Conservation (phyloP, 257 asterid species). For the Solanum commersonii region DNA sequence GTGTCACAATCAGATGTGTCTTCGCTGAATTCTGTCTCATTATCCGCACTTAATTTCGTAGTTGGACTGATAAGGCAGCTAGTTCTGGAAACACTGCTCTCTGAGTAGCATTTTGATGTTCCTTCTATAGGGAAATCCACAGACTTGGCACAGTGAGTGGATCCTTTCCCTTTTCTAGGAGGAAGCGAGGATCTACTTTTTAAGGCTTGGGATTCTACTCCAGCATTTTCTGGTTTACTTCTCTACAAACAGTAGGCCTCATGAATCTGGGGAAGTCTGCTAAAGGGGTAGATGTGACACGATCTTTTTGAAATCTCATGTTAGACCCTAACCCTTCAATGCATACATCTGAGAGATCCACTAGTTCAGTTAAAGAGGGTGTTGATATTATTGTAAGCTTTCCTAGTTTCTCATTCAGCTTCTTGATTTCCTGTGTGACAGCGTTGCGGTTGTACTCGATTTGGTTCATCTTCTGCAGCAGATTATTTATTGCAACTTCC, state of each 20-base stretch:
- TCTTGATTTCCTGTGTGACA: neutral
- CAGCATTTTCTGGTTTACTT: constrained; percentile 1
- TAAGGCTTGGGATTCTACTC: neutral
- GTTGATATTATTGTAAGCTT: neutral
- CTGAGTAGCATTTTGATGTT: constrained; percentile 1
- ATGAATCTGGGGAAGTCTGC: constrained; percentile 8
- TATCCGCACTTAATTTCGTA: neutral
- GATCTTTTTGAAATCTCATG: neutral
- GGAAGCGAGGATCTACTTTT: neutral
- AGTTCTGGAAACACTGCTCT: constrained; percentile 6
- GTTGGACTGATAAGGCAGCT: constrained; percentile 1
- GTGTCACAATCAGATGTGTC: neutral
- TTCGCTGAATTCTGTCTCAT: constrained; percentile 5
- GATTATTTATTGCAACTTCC: constrained; percentile 2
- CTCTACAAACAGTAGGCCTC: constrained; percentile 11
- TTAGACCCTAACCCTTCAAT: neutral
- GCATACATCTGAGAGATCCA: neutral
- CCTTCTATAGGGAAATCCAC: neutral
- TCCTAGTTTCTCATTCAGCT: constrained; percentile 4
- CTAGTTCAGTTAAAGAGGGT: constrained; percentile 3
- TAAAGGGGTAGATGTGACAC: neutral
- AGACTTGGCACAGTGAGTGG: constrained; percentile 3
- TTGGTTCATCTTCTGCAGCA: constrained; percentile 9
- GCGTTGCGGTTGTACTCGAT: neutral
- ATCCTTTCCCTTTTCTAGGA: neutral